These are phyloP conservation scores for Mesotaenium endlicherianum DNA, from an alignment of 139 green algal genomes.

Conservation along the genomic window DNA sequence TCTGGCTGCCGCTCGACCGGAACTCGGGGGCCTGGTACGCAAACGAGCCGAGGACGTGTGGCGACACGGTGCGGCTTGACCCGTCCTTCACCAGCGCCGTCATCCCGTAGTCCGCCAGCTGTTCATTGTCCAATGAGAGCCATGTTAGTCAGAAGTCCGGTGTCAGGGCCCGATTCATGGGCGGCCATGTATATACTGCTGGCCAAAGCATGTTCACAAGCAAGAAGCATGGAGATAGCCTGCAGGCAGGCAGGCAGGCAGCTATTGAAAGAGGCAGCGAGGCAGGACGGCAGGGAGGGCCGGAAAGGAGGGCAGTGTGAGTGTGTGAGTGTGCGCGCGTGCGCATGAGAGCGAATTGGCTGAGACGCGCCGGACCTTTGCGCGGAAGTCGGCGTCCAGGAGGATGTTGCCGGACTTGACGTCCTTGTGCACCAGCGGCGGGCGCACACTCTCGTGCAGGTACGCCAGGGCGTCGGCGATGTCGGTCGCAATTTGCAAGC, in stretches of 20 bases:
- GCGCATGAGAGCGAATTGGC: too few relatives aligned
- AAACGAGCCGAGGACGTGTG: background rate
- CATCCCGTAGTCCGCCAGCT: constrained; percentile 25
- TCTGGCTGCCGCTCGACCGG: background rate
- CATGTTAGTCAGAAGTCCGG: too few relatives aligned
- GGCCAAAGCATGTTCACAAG: background rate
- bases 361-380: too few relatives aligned
- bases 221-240: background rate
- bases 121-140: too few relatives aligned
- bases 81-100: background rate
- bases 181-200: background rate
- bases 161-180: too few relatives aligned
- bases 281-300: too few relatives aligned
- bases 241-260: too few relatives aligned
- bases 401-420: constrained; percentile 68
- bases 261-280: too few relatives aligned
- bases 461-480: constrained; percentile 55
- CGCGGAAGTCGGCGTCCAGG: constrained; percentile 60
- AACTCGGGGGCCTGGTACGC: constrained; percentile 17
- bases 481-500: constrained; percentile 38
- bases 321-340: too few relatives aligned
- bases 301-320: too few relatives aligned
- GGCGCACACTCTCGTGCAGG: constrained; percentile 70
- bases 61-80: background rate
- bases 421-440: constrained; percentile 79